phyloP scores from a whole-genome alignment of 768 basidiomycete genomes.

The Amanita inopinata region DNA sequence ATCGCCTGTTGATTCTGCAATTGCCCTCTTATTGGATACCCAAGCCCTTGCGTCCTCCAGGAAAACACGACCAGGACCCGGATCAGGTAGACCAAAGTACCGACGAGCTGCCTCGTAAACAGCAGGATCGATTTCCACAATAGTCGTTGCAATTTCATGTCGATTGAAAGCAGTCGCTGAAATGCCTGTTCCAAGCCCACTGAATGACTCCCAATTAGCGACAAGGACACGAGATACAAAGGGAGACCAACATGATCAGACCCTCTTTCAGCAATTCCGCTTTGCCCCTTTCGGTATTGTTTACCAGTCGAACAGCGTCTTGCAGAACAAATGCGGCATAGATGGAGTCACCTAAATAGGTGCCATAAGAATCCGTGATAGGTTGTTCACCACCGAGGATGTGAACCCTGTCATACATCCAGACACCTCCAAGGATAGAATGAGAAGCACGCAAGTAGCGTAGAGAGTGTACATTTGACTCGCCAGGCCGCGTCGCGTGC shows the following conservation, averaged over 20 bases:
- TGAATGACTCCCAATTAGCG: conserved; percentile 20
- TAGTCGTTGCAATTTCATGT: conserved; percentile 62
- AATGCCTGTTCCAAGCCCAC: conserved; percentile 84
- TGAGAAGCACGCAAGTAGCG: conserved; percentile 58
- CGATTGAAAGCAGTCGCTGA: conserved; percentile 66
- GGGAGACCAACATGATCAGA: conserved; percentile 54
- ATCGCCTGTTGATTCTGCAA: conserved; percentile 18
- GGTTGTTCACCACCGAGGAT: conserved; percentile 32
- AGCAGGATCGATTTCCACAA: conserved; percentile 90
- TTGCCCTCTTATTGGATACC: conserved; percentile 36
- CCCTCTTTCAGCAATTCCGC: conserved; percentile 39
- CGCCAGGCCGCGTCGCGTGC: conserved; percentile 19
- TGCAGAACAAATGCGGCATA: conserved; percentile 82
- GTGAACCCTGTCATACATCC: conserved; percentile 50
- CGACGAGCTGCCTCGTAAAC: conserved; percentile 75
- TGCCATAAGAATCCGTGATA: conserved; percentile 41
- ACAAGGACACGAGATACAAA: conserved; percentile 4
- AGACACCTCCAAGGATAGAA: conserved; percentile 66
- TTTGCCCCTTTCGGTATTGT: conserved; percentile 33
- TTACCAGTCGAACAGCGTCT: conserved; percentile 69
- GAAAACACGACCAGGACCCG: conserved; percentile 49
- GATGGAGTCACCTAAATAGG: conserved; percentile 63
- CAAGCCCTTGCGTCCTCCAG: conserved; percentile 71
- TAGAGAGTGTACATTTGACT: conserved; percentile 35
- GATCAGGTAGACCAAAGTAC: conserved; percentile 74